Conservation (phyloP, 2,329 filamentous ascomycete species). For the Fusarium marasasianum region DNA sequence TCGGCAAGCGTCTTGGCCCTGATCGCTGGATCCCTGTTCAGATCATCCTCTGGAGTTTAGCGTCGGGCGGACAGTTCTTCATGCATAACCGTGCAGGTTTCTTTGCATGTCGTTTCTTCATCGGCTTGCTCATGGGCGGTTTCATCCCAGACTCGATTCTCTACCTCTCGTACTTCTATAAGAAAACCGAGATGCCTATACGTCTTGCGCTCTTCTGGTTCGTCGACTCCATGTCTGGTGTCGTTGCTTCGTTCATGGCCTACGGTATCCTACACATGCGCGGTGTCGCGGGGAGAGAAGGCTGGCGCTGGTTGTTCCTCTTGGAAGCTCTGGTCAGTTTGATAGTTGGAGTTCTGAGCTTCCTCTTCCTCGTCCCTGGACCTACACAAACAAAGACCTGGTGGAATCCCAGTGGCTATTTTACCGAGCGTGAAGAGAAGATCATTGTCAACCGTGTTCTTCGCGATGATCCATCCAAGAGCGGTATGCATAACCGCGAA, state of each 20-base stretch:
- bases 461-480: not conserved
- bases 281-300: slow-evolving; percentile 60
- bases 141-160: not conserved
- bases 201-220: not conserved
- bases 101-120: not conserved
- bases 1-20: not conserved
- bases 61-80: not conserved
- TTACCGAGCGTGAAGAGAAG: not conserved
- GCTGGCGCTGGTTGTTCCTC: slow-evolving; percentile 67
- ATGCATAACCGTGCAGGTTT: not conserved
- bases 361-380: not conserved
- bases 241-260: not conserved
- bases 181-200: not conserved
- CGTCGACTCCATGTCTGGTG: not conserved
- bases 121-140: not conserved
- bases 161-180: not conserved
- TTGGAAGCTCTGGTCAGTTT: slow-evolving; percentile 37
- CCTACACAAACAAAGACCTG: not conserved
- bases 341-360: not conserved
- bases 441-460: not conserved
- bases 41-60: not conserved
- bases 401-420: not conserved
- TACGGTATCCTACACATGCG: slow-evolving; percentile 62
- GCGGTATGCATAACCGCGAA: not conserved
- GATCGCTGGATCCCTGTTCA: not conserved